Percentiles rank a stretch among this genome's conserved stretches.
Conservation (phyloP, 768 basidiomycete genomes). For the Rhodocollybia butyracea region DNA sequence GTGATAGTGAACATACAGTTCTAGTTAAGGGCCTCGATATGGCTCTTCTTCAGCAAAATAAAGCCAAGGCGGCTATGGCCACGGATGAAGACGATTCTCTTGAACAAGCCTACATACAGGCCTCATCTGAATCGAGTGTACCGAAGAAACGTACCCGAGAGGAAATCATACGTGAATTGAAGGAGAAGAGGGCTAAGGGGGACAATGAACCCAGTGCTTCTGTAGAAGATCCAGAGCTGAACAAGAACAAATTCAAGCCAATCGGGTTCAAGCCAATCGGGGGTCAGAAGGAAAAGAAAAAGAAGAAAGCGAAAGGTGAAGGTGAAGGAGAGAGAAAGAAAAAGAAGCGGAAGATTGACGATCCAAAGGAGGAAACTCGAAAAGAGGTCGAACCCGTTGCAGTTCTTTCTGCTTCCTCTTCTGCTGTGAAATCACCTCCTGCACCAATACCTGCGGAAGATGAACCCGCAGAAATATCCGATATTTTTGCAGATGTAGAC, state of each 20-base stretch:
- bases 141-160: constrained; percentile 73
- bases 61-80: constrained; percentile 55
- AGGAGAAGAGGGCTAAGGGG: constrained; percentile 51
- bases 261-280: constrained; percentile 70
- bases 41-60: constrained; percentile 81
- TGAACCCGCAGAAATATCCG: constrained; percentile 58
- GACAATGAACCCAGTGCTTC: constrained; percentile 10
- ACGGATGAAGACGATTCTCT: constrained; percentile 77
- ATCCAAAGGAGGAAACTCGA: neutral
- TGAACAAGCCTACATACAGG: constrained; percentile 68
- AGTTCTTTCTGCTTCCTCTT: constrained; percentile 9
- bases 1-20: constrained; percentile 81
- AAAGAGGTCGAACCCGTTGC: neutral
- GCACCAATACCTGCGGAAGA: constrained; percentile 24
- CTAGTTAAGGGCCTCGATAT: constrained; percentile 90
- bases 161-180: constrained; percentile 71
- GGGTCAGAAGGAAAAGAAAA: constrained; percentile 27
- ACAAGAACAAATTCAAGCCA: constrained; percentile 49
- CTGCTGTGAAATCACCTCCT: constrained; percentile 18
- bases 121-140: constrained; percentile 23
- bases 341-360: constrained; percentile 47
- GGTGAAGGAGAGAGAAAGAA: constrained; percentile 50
- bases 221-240: constrained; percentile 20
- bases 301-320: constrained; percentile 51
- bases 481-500: constrained; percentile 85